Base-by-base conservation (phyloP, 2,329 filamentous ascomycete species). In the Fusarium tjaetaba region DNA sequence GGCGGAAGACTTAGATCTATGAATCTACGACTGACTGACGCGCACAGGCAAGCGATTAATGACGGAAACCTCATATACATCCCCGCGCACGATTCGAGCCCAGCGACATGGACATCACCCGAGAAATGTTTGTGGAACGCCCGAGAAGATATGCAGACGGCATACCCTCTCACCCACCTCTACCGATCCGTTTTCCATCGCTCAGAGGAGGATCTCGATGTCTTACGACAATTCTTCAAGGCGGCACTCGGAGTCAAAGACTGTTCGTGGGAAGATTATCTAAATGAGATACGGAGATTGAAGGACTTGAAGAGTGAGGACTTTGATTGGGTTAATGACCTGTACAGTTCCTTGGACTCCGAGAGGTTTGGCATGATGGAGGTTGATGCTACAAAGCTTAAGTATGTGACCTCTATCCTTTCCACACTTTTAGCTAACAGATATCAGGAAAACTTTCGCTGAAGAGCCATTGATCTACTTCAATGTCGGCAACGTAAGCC, bases 151-250 rank as follows among this genome's bases (percentile, higher is more conserved):
- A 68, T 76, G 67, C 72, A 68, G 11, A 77, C 72, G 2, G 55
- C 41, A 7, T 74, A 73, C 26, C 67, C 75, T 0, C 60, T 77
- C 2, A 55, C 59, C 6, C 46, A 70, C n/a, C 70, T 77, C 13
- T 77, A 77, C 41, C 63, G 52, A 38, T 61, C 46, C 0, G 16
- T 39, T 2, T 65, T 77, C 11, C 42, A 38, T 3, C 53, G 68
- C 5, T 60, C 68, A 3, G 61, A 68, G 2, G 56, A 52, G 4
- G 68, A 74, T 3, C 61, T 77, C 2, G 61, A 74, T 4, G 16
- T 65, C 4, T 45, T 78, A 28, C 46, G 51, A 10, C 68, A 77
- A 10, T 77, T 78, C 43, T 77, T 77, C 36, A 68, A 48, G 24
- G 30, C 30, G 1, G 56, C 65, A 0, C 61, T 77, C 0, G 52